Base-by-base conservation (phyloP, 176 grass and related monocot species). In the Saccharum spontaneum region DNA sequence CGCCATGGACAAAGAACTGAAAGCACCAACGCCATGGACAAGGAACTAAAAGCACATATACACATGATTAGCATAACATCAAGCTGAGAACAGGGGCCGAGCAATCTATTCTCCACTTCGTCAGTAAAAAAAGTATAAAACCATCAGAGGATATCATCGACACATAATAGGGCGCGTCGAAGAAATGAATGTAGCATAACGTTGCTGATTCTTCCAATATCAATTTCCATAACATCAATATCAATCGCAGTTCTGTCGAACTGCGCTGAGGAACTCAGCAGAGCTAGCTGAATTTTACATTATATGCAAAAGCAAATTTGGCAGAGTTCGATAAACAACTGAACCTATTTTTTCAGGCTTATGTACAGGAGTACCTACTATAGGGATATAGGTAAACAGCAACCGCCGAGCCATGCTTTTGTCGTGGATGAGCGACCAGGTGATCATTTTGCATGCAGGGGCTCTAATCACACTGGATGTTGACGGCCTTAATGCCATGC, bases 311-410 rank as follows among this genome's bases (percentile, higher is more conserved):
- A 88, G 85, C 82, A 91, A 88, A 85, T 91, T 36, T 88, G 54
- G 50, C 41, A 33, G 71, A 63, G 81, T 88, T 77, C 43, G 30
- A 18, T 57, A 17, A 81, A 87, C 63, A 71, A 81, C 64, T 15
- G 85, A 72, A 91, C 64, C 81, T 43, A 12, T 66, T 71, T 80
- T 83, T 80, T 38, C 44, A 40, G 68, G 65, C 75, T 80, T 91
- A 87, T 91, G 81, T 91, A 91, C 89, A 64, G 1, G 76, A 87
- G 14, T 62, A 84, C 78, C 85, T 77, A 77, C 44, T 81, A 84
- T 57, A 83, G 31, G 31, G 20, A 69, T 79, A 77, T 54, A 80
- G 46, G 78, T 46, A 75, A 49, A 17, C 85, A 77, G 82, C 31
- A 13, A 61, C 46, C 43, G 70, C 76, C 41, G 10, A 4, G 37